Base-by-base conservation (phyloP, 2,329 filamentous ascomycete species). In the Meredithiella fracta region DNA sequence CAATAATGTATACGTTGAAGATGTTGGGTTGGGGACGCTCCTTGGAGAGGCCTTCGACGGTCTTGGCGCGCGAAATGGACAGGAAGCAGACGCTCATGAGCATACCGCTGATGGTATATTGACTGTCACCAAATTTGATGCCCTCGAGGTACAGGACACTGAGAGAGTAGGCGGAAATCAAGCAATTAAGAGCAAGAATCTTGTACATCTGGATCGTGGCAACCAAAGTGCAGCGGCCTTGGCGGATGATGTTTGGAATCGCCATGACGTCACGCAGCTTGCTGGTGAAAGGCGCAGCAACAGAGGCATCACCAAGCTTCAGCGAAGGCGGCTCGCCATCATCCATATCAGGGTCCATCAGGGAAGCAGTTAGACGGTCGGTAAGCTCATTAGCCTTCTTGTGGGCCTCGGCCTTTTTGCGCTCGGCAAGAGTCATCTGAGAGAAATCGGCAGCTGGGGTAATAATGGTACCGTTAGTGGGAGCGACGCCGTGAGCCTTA, bases 201-300 rank as follows among this genome's bases (percentile, higher is more conserved):
- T 96, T 98, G 81, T 98, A 98, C 91, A 98, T 98, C 74, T 98
- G 92, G 61, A 98, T 97, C 0, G 92, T 98, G 31, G 92, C 92
- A 55, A 98, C 92, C 20, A 98, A 80, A 6, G 92, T 98, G 73
- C 92, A 98, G 60, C 92, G 86, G 58, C 92, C 92, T 72, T 98
- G 92, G 58, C 92, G 86, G 65, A 98, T 92, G 64, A 98, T 98
- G 72, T 98, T 98, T 54, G 92, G 91, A 58, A 98, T 89, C 38
- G 92, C 92, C 63, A 98, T 80, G 58, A 98, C 92, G 65, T 98
- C 96, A 62, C 90, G 86, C 47, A 98, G 79, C 72, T 98, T 98
- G 67, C 88, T 95, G 0, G 92, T 98, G 69, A 98, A 98, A 0
- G 92, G 92, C 0, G 92, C 92, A 42, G 92, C 92, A 55, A 97